Conservation (phyloP, 23 red algal species). For the Chondrus crispus region DNA sequence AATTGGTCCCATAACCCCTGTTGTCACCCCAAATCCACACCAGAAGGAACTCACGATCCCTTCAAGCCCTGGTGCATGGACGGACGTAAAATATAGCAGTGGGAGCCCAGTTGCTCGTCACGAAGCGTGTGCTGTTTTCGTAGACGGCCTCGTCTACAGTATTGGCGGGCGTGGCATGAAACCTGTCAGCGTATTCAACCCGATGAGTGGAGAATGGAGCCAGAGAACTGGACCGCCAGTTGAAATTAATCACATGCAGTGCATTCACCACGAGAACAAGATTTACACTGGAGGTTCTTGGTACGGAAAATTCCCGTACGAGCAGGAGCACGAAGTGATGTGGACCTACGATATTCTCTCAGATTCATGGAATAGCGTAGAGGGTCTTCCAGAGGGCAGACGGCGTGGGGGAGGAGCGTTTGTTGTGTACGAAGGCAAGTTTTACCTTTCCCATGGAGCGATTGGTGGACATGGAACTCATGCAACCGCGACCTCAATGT, state of each 20-base stretch:
- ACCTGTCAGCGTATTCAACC: conserved; percentile 58
- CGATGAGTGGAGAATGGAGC: conserved; percentile 36
- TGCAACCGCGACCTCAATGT: conserved; percentile 8
- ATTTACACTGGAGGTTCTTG: conserved; percentile 47
- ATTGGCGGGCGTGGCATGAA: conserved; percentile 56
- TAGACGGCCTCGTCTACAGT: conserved; percentile 21
- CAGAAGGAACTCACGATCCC: background rate
- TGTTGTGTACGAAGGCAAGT: conserved; percentile 35
- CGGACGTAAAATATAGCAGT: background rate
- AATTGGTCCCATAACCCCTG: background rate
- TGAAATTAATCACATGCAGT: conserved; percentile 69
- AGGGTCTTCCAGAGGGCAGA: background rate
- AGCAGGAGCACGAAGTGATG: conserved; percentile 37
- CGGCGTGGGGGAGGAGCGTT: conserved; percentile 52
- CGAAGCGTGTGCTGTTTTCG: conserved; percentile 46
- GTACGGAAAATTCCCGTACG: conserved; percentile 52
- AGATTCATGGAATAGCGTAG: conserved; percentile 20
- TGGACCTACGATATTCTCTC: conserved; percentile 52
- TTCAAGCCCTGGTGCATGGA: background rate
- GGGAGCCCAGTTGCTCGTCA: conserved; percentile 14
- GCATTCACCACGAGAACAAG: conserved; percentile 1
- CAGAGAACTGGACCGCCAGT: conserved; percentile 15
- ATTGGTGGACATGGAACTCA: conserved; percentile 63
- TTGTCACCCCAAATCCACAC: too few species aligned
- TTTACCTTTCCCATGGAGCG: conserved; percentile 47